Evolutionary conservation across 495 filamentous ascomycete species (phyloP).

Genomic region (Trichoderma asperelloides): DNA sequence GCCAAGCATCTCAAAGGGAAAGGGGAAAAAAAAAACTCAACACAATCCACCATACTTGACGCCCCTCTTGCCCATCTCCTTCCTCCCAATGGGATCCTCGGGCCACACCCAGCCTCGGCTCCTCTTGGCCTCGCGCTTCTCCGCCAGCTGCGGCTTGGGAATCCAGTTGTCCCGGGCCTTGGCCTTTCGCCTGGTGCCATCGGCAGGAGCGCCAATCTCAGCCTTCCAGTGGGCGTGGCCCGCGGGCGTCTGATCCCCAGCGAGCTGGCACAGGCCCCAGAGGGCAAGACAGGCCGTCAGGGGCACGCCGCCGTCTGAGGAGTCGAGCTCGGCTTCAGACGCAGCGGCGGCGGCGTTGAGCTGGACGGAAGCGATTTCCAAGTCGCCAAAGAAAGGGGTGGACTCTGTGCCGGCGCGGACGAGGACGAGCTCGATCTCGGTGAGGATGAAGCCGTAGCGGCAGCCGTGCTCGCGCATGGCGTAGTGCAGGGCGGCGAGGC

Average conservation of each 20-base stretch:
- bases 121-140: conserved; percentile 77
- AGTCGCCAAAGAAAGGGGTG: conserved; percentile 72
- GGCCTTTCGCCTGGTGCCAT: conserved; percentile 62
- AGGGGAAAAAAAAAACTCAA: conserved; percentile 13
- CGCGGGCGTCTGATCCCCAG: conserved; percentile 59
- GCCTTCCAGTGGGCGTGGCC: conserved; percentile 60
- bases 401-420: conserved; percentile 68
- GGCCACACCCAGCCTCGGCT: conserved; percentile 78
- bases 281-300: conserved; percentile 48
- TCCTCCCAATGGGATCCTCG: conserved; percentile 51
- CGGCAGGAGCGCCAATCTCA: conserved; percentile 74
- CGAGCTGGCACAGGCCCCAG: conserved; percentile 64
- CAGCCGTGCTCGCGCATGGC: conserved; percentile 89
- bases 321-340: conserved; percentile 16
- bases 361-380: conserved; percentile 63
- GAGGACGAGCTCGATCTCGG: conserved; percentile 86
- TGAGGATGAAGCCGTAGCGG: conserved; percentile 90
- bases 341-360: conserved; percentile 30
- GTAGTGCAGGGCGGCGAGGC: conserved; percentile 73
- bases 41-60: conserved; percentile 37
- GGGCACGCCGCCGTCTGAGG: conserved; percentile 32
- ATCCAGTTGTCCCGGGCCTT: conserved; percentile 76
- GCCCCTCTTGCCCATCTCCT: conserved; percentile 49
- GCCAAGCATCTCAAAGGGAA: not conserved
- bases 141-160: conserved; percentile 68